Percentiles rank a stretch among this genome's conserved stretches.
Evolutionary conservation across 164 flowering plant genomes (phyloP).

Genomic region (Kingdonia uniflora): DNA sequence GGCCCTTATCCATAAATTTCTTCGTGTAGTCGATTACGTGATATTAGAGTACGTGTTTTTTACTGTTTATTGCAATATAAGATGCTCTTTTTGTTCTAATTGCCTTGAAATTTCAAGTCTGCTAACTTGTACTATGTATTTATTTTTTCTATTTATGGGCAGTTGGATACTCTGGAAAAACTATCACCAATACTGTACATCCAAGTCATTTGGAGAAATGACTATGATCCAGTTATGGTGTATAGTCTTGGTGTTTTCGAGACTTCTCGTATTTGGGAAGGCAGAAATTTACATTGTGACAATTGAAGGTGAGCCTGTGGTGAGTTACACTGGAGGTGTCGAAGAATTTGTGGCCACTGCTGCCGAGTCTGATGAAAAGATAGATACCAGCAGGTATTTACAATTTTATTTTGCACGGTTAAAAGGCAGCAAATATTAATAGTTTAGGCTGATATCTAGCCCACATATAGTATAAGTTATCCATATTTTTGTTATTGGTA

Average conservation of each 20-base stretch:
- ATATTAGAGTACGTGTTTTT: too few relatives aligned
- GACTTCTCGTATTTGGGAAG: slow-evolving; percentile 25
- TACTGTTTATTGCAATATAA: neutral
- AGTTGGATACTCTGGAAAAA: slow-evolving; percentile 4
- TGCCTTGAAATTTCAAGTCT: neutral
- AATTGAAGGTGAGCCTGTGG: slow-evolving; percentile 80
- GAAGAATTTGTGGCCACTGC: slow-evolving; percentile 87
- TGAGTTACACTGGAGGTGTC: slow-evolving; percentile 71
- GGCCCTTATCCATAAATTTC: too few relatives aligned
- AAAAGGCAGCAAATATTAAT: too few relatives aligned
- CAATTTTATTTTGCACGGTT: neutral
- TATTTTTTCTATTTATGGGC: neutral
- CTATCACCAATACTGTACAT: slow-evolving; percentile 12
- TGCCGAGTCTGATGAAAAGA: slow-evolving; percentile 67
- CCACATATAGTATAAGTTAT: too few relatives aligned
- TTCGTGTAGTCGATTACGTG: too few relatives aligned
- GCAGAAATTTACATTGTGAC: slow-evolving; percentile 79
- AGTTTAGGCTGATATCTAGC: too few relatives aligned
- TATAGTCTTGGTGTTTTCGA: slow-evolving; percentile 23
- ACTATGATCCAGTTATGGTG: slow-evolving; percentile 20
- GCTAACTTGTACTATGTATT: neutral
- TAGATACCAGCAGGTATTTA: slow-evolving; percentile 65
- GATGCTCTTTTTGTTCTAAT: neutral
- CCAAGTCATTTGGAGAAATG: slow-evolving; percentile 19
- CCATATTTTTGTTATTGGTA: neutral